Conservation (phyloP, 1,284 basidiomycete genomes). For the Puccinia hordei region DNA sequence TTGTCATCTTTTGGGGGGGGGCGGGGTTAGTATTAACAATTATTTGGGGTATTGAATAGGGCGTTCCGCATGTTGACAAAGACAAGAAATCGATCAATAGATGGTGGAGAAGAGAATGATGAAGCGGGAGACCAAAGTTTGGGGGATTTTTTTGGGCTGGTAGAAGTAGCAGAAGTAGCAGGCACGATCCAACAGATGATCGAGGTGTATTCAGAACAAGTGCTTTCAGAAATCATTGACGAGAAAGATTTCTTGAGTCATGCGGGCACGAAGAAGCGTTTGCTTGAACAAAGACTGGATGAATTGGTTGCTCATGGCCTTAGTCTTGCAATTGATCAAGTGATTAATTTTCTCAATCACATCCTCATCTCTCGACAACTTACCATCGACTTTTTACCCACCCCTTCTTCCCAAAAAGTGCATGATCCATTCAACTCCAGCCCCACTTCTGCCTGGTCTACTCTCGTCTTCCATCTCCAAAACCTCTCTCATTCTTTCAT, state of each 20-base stretch:
- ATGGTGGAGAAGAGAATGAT: background rate
- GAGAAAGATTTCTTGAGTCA: slow-evolving; percentile 88
- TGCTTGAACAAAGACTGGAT: slow-evolving; percentile 86
- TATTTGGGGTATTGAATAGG: slow-evolving; percentile 56
- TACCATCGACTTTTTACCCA: slow-evolving; percentile 85
- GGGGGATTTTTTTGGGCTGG: slow-evolving; percentile 94
- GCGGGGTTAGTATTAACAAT: slow-evolving; percentile 66
- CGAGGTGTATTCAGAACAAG: slow-evolving; percentile 96
- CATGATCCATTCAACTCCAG: no score
- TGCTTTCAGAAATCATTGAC: slow-evolving; percentile 82
- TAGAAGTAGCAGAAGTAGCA: slow-evolving; percentile 91
- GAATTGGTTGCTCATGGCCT: slow-evolving; percentile 88
- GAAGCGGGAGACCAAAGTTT: slow-evolving; percentile 72
- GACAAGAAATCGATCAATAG: background rate
- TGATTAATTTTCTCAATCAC: slow-evolving; percentile 98
- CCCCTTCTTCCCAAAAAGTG: slow-evolving; percentile 64
- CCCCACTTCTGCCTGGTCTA: slow-evolving; percentile 79
- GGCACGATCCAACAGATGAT: slow-evolving; percentile 97
- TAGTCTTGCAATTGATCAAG: slow-evolving; percentile 89
- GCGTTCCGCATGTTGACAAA: slow-evolving; percentile 2
- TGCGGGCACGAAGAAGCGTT: slow-evolving; percentile 93
- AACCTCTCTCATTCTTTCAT: slow-evolving; percentile 86
- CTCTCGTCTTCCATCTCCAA: slow-evolving; percentile 81
- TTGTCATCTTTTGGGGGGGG: background rate
- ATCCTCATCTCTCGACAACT: slow-evolving; percentile 80